Evolutionary conservation across 164 flowering plant genomes (phyloP), one percentile per base, ranked within the genome.

Genomic region (Macadamia integrifolia): DNA sequence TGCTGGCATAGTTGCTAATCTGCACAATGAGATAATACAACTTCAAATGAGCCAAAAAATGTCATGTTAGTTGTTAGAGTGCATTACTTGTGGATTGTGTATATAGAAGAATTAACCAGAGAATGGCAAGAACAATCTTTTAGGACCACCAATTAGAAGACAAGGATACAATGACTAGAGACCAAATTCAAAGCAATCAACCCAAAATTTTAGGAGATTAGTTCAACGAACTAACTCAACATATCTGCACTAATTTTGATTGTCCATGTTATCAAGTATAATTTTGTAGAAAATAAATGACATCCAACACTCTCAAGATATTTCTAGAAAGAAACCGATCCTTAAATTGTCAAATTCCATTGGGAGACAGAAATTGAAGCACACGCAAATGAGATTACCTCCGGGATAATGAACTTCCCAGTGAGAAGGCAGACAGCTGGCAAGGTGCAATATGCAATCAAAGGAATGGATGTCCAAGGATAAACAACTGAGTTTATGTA

Each of bases 1-100:
- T 66, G 60, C 90, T 84, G 28, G 92, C 95, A 62, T 85, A 84
- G 84, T 84, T 89, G 84, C 95, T 89, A n/a, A 89, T 85, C 95
- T 89, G 95, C 65, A 64, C 40, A 67, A 9, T 13, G 69, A 35
- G 66, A 43, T 64, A 32, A 43, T 64, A 32, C n/a, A n/a, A 17
- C 15, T 18, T 23, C 44, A 46, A 23, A 12, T 46, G n/a, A 44
- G 52, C 31, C 17, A 18, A 52, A 64, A 48, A 35, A 35, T 35
- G 62, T 60, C n/a, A 6, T 30, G 13, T 12, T 60, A 58, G 30
- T 3, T 29, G 8, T 18, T 35, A 5, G 14, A 14, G 17, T 53
- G 57, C 17, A 53, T 53, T 17, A 53, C 18, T 46, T 8, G 13
- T 8, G 50, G 50, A 11, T 1, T 46, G 13, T 1, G 7, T 9